A percentile compares a stretch with the other conserved stretches of the same genome.
Evolutionary conservation across 208 protist species (phyloP).

Genomic region (Leishmania guyanensis): DNA sequence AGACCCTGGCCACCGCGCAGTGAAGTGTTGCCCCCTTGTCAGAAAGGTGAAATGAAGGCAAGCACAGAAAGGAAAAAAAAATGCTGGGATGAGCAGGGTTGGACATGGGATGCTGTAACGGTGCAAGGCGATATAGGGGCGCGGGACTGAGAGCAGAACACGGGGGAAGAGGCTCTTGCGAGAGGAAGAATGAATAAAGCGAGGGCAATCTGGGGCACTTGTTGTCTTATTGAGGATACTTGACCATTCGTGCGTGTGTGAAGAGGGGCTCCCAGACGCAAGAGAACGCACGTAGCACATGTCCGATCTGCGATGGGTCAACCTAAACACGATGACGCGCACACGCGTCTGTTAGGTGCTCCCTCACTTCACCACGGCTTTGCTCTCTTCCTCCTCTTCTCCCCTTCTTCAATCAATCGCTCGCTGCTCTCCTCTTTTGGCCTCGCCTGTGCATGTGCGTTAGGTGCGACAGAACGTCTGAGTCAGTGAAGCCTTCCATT

Average conservation of each 20-base stretch:
- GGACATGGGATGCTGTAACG: not conserved
- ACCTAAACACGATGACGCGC: not conserved
- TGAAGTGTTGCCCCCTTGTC: not conserved
- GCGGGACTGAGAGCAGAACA: too few relatives aligned
- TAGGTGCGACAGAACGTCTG: slow-evolving; percentile 21
- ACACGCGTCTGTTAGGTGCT: not conserved
- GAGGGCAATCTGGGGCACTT: not conserved
- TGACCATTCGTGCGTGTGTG: not conserved
- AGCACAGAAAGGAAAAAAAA: not conserved
- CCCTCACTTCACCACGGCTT: not conserved
- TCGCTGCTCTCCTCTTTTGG: not conserved
- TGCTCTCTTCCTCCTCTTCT: not conserved
- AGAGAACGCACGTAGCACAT: not conserved
- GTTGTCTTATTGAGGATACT: not conserved
- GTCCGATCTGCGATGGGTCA: not conserved
- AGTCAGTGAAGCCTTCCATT: slow-evolving; percentile 44
- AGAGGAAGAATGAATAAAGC: not conserved
- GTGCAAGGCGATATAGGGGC: not conserved
- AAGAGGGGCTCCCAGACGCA: not conserved
- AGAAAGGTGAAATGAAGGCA: not conserved
- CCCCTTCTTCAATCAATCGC: not conserved
- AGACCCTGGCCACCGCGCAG: not conserved
- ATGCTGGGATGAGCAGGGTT: not conserved
- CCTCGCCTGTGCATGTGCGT: not conserved
- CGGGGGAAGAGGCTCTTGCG: not conserved